A percentile compares a stretch with the other conserved stretches of the same genome.
These are phyloP conservation scores for Haplosporangium sp. DNA, from an alignment of 371 early-diverging fungal genomes.

Conservation along the genomic window DNA sequence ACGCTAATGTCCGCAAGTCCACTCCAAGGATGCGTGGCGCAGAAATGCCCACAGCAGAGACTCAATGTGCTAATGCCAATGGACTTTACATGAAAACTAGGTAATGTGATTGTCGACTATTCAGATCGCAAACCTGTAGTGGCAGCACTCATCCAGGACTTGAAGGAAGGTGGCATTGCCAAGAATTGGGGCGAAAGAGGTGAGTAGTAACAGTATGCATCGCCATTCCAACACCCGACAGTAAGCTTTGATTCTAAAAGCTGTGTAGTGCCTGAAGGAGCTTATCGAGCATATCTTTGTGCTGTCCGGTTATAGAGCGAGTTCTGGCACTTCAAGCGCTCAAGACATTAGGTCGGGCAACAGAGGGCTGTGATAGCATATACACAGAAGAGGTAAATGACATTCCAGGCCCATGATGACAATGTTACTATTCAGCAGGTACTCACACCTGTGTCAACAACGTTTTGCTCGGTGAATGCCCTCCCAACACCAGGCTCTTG, in stretches of 20 bases:
- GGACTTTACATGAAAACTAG: slow-evolving; percentile 1
- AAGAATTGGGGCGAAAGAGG: slow-evolving; percentile 48
- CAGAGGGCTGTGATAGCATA: slow-evolving; percentile 49
- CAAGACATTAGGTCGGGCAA: slow-evolving; percentile 45
- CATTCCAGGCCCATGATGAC: background rate
- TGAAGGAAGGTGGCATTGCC: slow-evolving; percentile 44
- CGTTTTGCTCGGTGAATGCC: no score
- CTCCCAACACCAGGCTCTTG: no score
- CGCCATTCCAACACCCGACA: background rate
- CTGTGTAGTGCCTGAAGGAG: no score
- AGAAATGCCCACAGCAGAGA: background rate
- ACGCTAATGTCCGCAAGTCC: background rate
- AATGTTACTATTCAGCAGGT: background rate
- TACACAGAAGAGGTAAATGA: slow-evolving; percentile 44
- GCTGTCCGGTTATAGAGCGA: slow-evolving; percentile 16
- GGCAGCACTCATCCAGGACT: slow-evolving; percentile 41
- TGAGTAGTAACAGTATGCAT: slow-evolving; percentile 5
- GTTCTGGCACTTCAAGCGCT: slow-evolving; percentile 40
- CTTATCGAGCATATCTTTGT: background rate
- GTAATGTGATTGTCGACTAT: slow-evolving; percentile 31
- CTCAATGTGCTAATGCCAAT: no score
- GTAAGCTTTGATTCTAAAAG: no score
- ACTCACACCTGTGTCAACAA: background rate
- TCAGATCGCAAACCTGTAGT: slow-evolving; percentile 28
- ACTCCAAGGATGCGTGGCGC: background rate